These are phyloP conservation scores for Neurospora sp. DNA, from an alignment of 495 filamentous ascomycete species.

Conservation along the genomic window DNA sequence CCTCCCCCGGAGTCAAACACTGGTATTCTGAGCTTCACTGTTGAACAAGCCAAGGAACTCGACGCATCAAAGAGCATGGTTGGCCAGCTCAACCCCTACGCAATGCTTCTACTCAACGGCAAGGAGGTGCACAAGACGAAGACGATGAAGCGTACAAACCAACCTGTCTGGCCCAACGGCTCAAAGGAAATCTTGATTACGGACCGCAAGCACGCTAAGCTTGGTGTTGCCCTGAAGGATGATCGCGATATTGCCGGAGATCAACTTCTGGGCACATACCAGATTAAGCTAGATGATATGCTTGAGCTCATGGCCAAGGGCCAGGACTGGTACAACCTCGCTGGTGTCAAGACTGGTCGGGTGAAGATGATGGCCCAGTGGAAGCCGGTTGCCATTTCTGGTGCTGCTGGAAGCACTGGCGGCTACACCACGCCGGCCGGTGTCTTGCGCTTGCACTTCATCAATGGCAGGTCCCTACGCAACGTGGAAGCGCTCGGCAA, in stretches of 20 bases:
- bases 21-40: constrained; percentile 82
- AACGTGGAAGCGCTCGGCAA: constrained; percentile 95
- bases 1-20: constrained; percentile 82
- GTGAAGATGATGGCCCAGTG: constrained; percentile 84
- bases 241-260: constrained; percentile 79
- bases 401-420: constrained; percentile 59
- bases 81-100: constrained; percentile 85
- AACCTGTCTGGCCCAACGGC: constrained; percentile 84
- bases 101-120: constrained; percentile 73
- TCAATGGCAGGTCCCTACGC: constrained; percentile 66
- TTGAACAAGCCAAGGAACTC: constrained; percentile 93
- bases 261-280: constrained; percentile 78
- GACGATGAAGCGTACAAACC: constrained; percentile 92
- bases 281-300: constrained; percentile 91
- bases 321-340: constrained; percentile 89
- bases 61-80: constrained; percentile 84
- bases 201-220: constrained; percentile 75
- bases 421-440: constrained; percentile 91
- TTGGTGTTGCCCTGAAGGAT: constrained; percentile 90
- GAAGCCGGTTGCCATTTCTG: constrained; percentile 85
- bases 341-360: constrained; percentile 70
- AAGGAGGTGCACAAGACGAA: constrained; percentile 77
- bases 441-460: constrained; percentile 89
- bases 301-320: constrained; percentile 83
- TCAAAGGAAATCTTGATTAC: constrained; percentile 90